Evolutionary conservation across 2,329 filamentous ascomycete genomes (phyloP), one percentile per base, ranked within the genome.

Genomic region (Boeremia exigua): DNA sequence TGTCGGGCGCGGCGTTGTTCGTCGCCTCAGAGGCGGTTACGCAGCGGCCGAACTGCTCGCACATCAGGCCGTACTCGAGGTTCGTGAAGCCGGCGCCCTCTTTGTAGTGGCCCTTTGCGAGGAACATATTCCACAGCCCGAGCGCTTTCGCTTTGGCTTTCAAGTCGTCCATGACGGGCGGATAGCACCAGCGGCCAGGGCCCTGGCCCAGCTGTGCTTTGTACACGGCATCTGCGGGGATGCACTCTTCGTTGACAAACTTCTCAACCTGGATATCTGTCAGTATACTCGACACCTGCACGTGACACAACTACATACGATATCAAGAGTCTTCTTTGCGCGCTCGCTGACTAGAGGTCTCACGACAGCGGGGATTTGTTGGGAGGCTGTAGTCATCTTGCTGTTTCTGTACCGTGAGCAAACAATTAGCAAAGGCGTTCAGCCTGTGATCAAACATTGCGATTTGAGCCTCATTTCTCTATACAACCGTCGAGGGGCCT

Each of bases 71-170:
- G 73, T 97, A 97, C 78, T 97, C 50, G 23, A 54, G 37, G 19
- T 54, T 97, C 45, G 87, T 91, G 81, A 91, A 96, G 38, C 93
- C 94, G 9, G 92, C 91, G 1, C 91, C 95, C 79, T 96, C 90
- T 74, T 88, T 90, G 83, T 96, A 97, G 79, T 96, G 92, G 65
- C 88, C 92, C 79, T 90, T 93, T 59, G 93, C 90, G 62, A 98
- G 80, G 81, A 98, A 98, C 88, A 97, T 89, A 79, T 98, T 98
- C 94, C 93, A 97, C 36, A 98, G 82, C 1, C 93, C 93, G 23
- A 96, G 84, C 61, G 88, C 83, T 71, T 83, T 85, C 37, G 93
- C 94, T 77, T 92, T 91, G 58, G 78, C 80, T 83, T 97, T 97
- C 65, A 98, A 84, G 50, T 94, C 88, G 63, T 97, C 93, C 61